Evolutionary conservation across 495 filamentous ascomycete species (phyloP), one percentile per base, ranked within the genome.

Genomic region (Cenococcum geophilum): DNA sequence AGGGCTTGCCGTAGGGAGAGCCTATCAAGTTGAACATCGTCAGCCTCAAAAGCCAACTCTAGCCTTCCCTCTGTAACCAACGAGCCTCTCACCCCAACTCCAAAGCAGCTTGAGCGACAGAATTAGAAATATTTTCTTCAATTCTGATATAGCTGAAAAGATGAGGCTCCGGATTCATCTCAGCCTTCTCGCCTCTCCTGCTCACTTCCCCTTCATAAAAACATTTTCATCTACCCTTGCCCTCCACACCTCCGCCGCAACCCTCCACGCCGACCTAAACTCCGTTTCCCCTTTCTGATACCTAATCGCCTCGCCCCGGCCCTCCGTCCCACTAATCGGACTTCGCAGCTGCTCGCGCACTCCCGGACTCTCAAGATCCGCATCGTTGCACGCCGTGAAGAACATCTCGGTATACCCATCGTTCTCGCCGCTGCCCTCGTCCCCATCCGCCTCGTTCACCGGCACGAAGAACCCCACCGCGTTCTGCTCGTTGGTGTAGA

Each of bases 321-420:
- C 49, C 18, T 27, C 18, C 12, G 18, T 32, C 3, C 27, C 27
- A 6, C 27, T 32, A 32, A 32, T 32, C 6, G 27, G 27, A 6
- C 27, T 32, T 6, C 27, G 27, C 27, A 52, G 21, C 23, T 52
- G 49, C 49, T 23, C 49, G 14, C 16, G 14, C 23, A 52, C 22
- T 11, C 12, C 49, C 20, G 18, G 16, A 16, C 4, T 16, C 49
- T 23, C 23, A 9, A 52, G 25, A 2, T 52, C 49, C 22, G 18
- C 49, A 52, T 52, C 49, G 25, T 16, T 27, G 25, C 49, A 52
- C 1, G 21, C 49, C 20, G 49, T 52, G 16, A 52, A 52, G 23
- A 52, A 52, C 49, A 52, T 52, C 49, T 52, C 49, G 6, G 4
- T 23, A 6, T 16, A 23, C 22, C 49, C 49, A 32, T 52, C 20